Base-by-base conservation (phyloP, 441 rosid species). In the Kokia cookei region DNA sequence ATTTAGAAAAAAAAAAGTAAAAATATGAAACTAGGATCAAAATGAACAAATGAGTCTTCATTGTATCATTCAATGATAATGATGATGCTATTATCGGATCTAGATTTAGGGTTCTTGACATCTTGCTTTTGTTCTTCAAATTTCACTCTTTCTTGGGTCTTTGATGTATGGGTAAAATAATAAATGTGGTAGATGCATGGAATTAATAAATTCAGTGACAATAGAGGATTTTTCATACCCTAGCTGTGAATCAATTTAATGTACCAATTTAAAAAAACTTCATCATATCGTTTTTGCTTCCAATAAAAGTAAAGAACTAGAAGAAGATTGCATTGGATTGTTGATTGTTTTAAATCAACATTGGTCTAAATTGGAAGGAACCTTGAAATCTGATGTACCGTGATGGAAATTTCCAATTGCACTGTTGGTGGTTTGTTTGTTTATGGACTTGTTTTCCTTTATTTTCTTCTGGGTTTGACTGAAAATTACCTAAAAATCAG, bases 291-390 rank as follows among this genome's bases (percentile, higher is more conserved):
- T 37, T 4, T 22, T 37, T 37, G 48, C 45, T 37, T 37, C 7
- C 10, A 60, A 8, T 17, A 37, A 9, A 63, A 7, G 47, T 26
- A 3, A 6, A 14, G 22, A 37, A 17, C 5, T n/a, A 32, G 1
- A 62, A 62, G 24, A 22, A 66, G 7, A 24, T 65, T 45, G 57
- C 22, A 22, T 55, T 55, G 22, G 17, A 1, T 22, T 19, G 17
- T 13, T 0, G n/a, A 6, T 65, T 65, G 57, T 27, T 32, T 32
- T 67, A 10, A 67, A 48, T 48, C 24, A 48, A 14, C 67, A 54
- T 60, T 72, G 11, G 50, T 19, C 51, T 73, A 61, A 53, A 51
- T 17, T 71, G 13, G 65, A 67, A 60, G 74, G 70, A 22, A 13
- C n/a, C 57, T 42, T 62, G 24, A 77, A 72, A 48, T 59, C 15